A percentile compares a stretch with the other conserved stretches of the same genome.
Evolutionary conservation across 208 protist species (phyloP).

Genomic region (Trypanosoma conorhini): DNA sequence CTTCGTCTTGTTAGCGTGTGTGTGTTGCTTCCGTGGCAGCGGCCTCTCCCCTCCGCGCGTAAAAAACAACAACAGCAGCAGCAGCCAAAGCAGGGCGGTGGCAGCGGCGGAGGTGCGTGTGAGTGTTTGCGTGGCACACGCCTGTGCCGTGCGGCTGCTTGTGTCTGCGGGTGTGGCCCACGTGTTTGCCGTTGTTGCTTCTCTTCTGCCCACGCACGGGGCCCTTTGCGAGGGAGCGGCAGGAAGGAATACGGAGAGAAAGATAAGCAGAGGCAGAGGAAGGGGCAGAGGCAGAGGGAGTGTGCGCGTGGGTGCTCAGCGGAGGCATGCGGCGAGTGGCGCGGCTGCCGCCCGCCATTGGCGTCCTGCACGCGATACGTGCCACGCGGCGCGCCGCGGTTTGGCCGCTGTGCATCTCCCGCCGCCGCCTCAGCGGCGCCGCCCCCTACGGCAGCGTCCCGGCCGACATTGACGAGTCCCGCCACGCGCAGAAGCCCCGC

Average conservation of each 20-base stretch:
- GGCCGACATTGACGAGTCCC: slow-evolving; percentile 62
- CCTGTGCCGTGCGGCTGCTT: background rate
- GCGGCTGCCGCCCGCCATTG: background rate
- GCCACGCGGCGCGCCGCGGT: background rate
- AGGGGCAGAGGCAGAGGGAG: background rate
- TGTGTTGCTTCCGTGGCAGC: background rate
- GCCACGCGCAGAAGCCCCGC: slow-evolving; percentile 43
- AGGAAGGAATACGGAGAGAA: background rate
- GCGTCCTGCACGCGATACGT: background rate
- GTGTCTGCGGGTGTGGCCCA: background rate
- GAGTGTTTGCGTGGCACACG: background rate
- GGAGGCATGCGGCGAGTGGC: slow-evolving; percentile 9
- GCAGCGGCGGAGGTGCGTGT: background rate
- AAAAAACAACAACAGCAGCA: too few species aligned
- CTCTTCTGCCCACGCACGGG: background rate
- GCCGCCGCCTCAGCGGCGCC: background rate
- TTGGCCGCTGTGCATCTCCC: background rate
- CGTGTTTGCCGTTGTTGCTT: background rate
- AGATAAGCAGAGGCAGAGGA: background rate
- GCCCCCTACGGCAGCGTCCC: slow-evolving; percentile 57
- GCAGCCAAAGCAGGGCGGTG: background rate
- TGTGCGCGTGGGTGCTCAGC: background rate
- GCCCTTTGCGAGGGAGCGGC: background rate
- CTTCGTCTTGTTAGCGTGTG: background rate
- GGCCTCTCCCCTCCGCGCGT: background rate